phyloP scores from a whole-genome alignment of 2,329 filamentous ascomycete genomes.

The Fusarium albidum region DNA sequence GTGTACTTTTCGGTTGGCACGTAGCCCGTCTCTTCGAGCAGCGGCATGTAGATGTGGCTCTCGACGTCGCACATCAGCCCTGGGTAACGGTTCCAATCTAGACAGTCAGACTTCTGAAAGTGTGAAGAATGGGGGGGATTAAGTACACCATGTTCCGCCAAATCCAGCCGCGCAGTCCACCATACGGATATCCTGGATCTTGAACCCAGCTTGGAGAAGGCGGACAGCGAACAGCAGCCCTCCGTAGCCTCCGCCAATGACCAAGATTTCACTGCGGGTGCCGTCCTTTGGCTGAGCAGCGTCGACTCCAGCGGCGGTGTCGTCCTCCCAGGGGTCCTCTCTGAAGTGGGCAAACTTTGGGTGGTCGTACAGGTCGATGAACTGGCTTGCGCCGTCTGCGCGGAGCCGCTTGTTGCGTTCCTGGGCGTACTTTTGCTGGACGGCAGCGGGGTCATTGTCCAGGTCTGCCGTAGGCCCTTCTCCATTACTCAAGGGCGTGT shows the following conservation, averaged over 20 bases:
- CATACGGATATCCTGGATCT: constrained; percentile 48
- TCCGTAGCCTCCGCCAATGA: constrained; percentile 48
- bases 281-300: constrained; percentile 28
- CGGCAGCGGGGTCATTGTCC: too few species aligned
- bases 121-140: too few species aligned
- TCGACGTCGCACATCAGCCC: constrained; percentile 66
- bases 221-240: constrained; percentile 44
- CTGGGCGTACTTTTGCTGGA: constrained; percentile 42
- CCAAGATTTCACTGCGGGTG: constrained; percentile 38
- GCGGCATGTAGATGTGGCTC: constrained; percentile 65
- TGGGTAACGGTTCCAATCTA: constrained; percentile 58
- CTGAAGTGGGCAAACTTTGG: constrained; percentile 36
- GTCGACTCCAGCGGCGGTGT: constrained; percentile 32
- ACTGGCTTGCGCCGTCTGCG: constrained; percentile 44
- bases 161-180: constrained; percentile 9
- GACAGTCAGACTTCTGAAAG: too few species aligned
- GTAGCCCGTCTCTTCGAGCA: constrained; percentile 67
- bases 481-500: too few species aligned
- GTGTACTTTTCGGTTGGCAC: constrained; percentile 62
- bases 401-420: constrained; percentile 47
- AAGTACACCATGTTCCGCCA: constrained; percentile 12
- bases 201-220: constrained; percentile 36
- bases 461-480: too few species aligned
- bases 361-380: constrained; percentile 39
- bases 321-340: constrained; percentile 48